Evolutionary conservation across 1,139 yeast species (phyloP).

Genomic region (Pichia sp.): DNA sequence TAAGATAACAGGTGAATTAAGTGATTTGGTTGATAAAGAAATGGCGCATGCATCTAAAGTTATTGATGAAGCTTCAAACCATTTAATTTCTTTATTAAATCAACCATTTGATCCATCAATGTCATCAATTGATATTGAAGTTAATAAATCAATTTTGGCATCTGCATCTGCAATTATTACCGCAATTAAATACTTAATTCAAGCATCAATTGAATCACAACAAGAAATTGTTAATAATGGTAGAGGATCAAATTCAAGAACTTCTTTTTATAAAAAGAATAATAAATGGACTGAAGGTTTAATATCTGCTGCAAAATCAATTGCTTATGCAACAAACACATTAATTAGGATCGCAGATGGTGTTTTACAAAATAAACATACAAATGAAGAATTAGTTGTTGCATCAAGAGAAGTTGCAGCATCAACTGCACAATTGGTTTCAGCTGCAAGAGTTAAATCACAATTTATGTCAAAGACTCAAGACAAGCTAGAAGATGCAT

Average conservation of each 20-base stretch:
- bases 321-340: slow-evolving; percentile 76
- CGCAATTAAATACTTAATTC: slow-evolving; percentile 66
- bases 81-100: slow-evolving; percentile 48
- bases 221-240: slow-evolving; percentile 74
- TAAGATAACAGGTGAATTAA: slow-evolving; percentile 40
- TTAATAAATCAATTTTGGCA: slow-evolving; percentile 69
- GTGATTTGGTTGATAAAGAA: slow-evolving; percentile 67
- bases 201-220: slow-evolving; percentile 78
- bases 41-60: slow-evolving; percentile 67
- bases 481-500: slow-evolving; percentile 64
- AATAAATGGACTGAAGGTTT: slow-evolving; percentile 94
- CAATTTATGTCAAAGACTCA: slow-evolving; percentile 73
- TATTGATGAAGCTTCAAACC: slow-evolving; percentile 60
- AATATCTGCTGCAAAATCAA: slow-evolving; percentile 84
- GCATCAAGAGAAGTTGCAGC: slow-evolving; percentile 92
- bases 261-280: slow-evolving; percentile 81
- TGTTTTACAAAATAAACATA: slow-evolving; percentile 50
- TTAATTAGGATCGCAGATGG: slow-evolving; percentile 85
- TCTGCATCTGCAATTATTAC: slow-evolving; percentile 81
- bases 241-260: slow-evolving; percentile 57
- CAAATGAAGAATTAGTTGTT: slow-evolving; percentile 81
- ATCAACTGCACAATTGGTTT: slow-evolving; percentile 86
- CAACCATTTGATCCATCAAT: slow-evolving; percentile 47
- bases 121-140: slow-evolving; percentile 57
- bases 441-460: slow-evolving; percentile 87